Evolutionary conservation across 371 early-diverging fungal genomes (phyloP).

Genomic region (Coemansia sp.): DNA sequence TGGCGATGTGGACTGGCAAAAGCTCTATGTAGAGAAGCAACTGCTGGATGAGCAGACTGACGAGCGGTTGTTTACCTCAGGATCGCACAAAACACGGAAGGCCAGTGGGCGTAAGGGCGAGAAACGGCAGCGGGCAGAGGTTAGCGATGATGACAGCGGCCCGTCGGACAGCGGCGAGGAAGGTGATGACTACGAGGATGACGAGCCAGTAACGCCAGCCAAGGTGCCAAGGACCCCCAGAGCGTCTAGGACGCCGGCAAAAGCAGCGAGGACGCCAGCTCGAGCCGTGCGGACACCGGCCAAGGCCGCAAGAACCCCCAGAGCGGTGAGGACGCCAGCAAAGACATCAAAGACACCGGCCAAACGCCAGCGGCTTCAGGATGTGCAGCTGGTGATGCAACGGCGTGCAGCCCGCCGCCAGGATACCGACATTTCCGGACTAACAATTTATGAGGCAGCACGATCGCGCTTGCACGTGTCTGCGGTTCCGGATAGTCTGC

Average conservation of each 20-base stretch:
- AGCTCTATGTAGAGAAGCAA: constrained; percentile 17
- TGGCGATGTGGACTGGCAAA: constrained; percentile 44
- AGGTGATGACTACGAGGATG: background rate
- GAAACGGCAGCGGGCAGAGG: constrained; percentile 16
- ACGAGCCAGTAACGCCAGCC: background rate
- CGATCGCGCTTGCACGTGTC: constrained; percentile 83
- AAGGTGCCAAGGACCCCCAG: background rate
- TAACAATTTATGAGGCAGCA: constrained; percentile 62
- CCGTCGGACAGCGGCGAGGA: background rate
- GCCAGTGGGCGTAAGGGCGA: constrained; percentile 13
- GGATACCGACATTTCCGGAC: background rate
- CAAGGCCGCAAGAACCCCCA: background rate
- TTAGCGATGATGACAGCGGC: constrained; percentile 7
- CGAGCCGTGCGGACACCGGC: constrained; percentile 5
- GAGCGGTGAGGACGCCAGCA: background rate
- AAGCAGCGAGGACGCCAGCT: constrained; percentile 4
- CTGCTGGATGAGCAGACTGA: constrained; percentile 42
- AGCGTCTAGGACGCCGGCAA: background rate
- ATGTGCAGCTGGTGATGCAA: constrained; percentile 33
- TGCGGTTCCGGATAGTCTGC: constrained; percentile 83
- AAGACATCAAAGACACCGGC: constrained; percentile 14
- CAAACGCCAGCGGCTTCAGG: constrained; percentile 36
- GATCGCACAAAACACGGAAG: constrained; percentile 22
- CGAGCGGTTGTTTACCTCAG: constrained; percentile 41
- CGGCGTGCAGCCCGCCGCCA: constrained; percentile 17